phyloP scores from a whole-genome alignment of 2,329 filamentous ascomycete genomes.

The Thielaviopsis ethacetica region DNA sequence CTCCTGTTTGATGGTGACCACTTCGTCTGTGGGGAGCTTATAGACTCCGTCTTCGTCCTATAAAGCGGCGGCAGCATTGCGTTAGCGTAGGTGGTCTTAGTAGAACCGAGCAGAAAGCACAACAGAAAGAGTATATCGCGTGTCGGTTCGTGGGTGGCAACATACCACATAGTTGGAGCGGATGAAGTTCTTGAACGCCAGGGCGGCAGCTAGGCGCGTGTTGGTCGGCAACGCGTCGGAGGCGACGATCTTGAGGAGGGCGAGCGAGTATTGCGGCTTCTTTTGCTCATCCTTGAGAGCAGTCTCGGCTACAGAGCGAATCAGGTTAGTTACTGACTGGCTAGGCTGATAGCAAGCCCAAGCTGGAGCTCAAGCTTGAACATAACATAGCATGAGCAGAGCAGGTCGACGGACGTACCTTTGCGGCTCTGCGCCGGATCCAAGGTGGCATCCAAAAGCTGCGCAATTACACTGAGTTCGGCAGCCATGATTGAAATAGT shows the following conservation, averaged over 20 bases:
- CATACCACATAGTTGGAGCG: slow-evolving; percentile 75
- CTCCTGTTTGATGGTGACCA: slow-evolving; percentile 81
- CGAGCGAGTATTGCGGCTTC: slow-evolving; percentile 75
- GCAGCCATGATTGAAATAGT: slow-evolving; percentile 32
- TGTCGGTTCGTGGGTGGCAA: slow-evolving; percentile 13
- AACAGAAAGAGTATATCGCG: not conserved
- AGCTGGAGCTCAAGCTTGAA: not conserved
- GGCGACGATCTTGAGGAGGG: slow-evolving; percentile 79
- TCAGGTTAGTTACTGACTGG: slow-evolving; percentile 17
- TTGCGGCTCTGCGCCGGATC: slow-evolving; percentile 78
- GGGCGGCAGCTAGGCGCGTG: slow-evolving; percentile 70
- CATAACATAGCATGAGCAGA: too few species aligned
- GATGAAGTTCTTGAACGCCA: slow-evolving; percentile 99
- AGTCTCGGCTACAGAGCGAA: slow-evolving; percentile 51
- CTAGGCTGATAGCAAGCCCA: not conserved
- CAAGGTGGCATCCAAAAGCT: slow-evolving; percentile 79
- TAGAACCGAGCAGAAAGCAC: not conserved
- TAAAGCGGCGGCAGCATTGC: not conserved
- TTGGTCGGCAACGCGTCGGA: slow-evolving; percentile 54
- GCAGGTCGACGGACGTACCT: slow-evolving; percentile 48
- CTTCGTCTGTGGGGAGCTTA: slow-evolving; percentile 69
- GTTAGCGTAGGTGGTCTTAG: not conserved
- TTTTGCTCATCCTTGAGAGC: slow-evolving; percentile 63
- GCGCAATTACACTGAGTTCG: slow-evolving; percentile 47
- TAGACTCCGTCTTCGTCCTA: slow-evolving; percentile 86